Evolutionary conservation across 805 yeast genomes (phyloP).

Genomic region (Kuraishia cidri): DNA sequence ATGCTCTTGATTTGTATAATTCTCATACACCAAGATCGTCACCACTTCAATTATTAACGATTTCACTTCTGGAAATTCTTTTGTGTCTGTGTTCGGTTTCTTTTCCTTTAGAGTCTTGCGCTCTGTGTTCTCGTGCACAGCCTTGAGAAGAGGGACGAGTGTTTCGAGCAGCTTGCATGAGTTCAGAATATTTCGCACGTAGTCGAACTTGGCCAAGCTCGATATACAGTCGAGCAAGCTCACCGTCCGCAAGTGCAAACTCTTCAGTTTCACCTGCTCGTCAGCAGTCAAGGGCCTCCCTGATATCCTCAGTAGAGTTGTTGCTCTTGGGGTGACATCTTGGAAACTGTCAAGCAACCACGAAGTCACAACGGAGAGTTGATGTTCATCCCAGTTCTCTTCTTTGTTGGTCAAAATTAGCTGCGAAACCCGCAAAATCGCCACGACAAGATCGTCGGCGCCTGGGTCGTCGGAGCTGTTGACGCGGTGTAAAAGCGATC

Average conservation of each 20-base stretch:
- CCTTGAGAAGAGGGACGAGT: slow-evolving; percentile 26
- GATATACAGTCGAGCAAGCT: slow-evolving; percentile 30
- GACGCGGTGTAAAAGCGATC: slow-evolving; percentile 12
- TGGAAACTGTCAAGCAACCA: slow-evolving; percentile 32
- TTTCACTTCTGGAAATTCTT: slow-evolving; percentile 56
- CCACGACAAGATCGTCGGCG: slow-evolving; percentile 1
- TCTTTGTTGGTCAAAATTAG: slow-evolving; percentile 27
- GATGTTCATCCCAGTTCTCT: slow-evolving; percentile 29
- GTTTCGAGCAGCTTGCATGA: slow-evolving; percentile 26
- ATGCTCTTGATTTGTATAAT: slow-evolving; percentile 53
- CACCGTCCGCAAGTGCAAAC: slow-evolving; percentile 3
- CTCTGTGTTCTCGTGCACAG: slow-evolving; percentile 30
- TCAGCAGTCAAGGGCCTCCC: slow-evolving; percentile 5
- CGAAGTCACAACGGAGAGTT: slow-evolving; percentile 23
- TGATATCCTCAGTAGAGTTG: slow-evolving; percentile 10
- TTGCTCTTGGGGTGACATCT: slow-evolving; percentile 14
- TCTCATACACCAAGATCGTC: slow-evolving; percentile 43
- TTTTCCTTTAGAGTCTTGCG: slow-evolving; percentile 22
- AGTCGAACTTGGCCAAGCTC: slow-evolving; percentile 29
- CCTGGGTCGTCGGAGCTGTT: too few relatives aligned
- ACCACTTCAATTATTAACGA: slow-evolving; percentile 59
- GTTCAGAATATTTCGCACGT: slow-evolving; percentile 29
- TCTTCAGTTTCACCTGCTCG: slow-evolving; percentile 6
- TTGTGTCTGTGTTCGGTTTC: slow-evolving; percentile 6
- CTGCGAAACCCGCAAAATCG: slow-evolving; percentile 20